These are phyloP conservation scores for Fusarium sp. DNA, from an alignment of 2,329 filamentous ascomycete species.

Conservation along the genomic window DNA sequence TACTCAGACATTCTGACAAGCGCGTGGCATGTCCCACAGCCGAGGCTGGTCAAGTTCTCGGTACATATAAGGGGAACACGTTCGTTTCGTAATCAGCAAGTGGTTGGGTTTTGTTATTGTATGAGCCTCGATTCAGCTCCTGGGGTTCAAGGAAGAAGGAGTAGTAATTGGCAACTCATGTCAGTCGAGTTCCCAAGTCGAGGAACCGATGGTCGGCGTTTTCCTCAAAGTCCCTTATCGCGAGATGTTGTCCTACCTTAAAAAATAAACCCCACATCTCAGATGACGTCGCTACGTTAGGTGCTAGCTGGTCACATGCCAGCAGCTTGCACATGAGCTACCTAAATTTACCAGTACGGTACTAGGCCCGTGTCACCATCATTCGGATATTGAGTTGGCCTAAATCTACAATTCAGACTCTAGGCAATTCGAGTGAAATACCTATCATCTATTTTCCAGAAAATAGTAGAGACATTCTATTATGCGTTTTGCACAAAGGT, in stretches of 20 bases:
- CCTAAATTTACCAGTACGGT: no score
- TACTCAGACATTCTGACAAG: slow-evolving; percentile 47
- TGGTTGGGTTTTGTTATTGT: slow-evolving; percentile 1
- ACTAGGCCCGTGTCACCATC: no score
- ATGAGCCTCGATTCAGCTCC: background rate
- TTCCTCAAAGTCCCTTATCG: slow-evolving; percentile 28
- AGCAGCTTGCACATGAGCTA: no score
- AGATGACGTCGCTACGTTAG: slow-evolving; percentile 40
- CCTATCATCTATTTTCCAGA: background rate
- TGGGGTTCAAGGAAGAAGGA: background rate
- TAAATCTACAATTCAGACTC: no score
- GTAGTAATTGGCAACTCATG: background rate
- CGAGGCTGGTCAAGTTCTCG: background rate
- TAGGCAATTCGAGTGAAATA: no score
- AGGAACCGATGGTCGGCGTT: slow-evolving; percentile 7
- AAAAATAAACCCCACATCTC: slow-evolving; percentile 28
- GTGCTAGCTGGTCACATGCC: background rate
- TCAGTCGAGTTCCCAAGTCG: background rate
- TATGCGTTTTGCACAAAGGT: slow-evolving; percentile 21
- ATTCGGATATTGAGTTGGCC: no score
- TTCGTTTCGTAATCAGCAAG: background rate
- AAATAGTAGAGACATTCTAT: slow-evolving; percentile 20
- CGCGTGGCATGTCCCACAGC: slow-evolving; percentile 26
- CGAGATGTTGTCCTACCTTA: slow-evolving; percentile 12
- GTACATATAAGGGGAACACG: slow-evolving; percentile 8